Base-by-base conservation (phyloP, 352 stramenopile genomes). In the Globisporangium camurandrum region DNA sequence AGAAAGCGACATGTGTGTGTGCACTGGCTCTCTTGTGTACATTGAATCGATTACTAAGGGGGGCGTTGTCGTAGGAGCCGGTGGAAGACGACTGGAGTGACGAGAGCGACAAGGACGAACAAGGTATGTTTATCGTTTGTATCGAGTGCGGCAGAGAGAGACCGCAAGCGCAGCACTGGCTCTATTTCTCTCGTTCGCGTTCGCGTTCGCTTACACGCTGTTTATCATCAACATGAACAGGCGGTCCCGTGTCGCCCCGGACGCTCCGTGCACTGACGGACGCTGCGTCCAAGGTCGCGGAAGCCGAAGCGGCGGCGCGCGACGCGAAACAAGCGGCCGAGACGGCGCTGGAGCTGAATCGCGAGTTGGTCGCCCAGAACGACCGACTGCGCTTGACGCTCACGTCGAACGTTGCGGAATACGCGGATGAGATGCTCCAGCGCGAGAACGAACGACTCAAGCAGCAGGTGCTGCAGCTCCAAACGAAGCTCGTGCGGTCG, bases 71-170 rank as follows among this genome's bases (percentile, higher is more conserved):
- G 37, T 82, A 88, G 76, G 76, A 88, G 71, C 74, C 74, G 71
- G 74, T 88, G 61, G 74, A 88, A 69, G 71, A 88, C 63, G 76
- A 86, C 63, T 88, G 71, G 73, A 86, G 71, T 71, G 76, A 84
- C 33, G 71, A 75, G n/a, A 84, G 74, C 33, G 73, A 87, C 30
- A 84, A 80, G 57, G 68, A 81, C 31, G 65, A 66, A 24, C 58
- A 61, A 41, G 62, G 61, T 62, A 39, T n/a, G 33, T n/a, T n/a
- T n/a, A n/a, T n/a, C n/a, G n/a, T n/a, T n/a, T n/a, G n/a, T n/a
- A n/a, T n/a, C n/a, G n/a, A n/a, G n/a, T n/a, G n/a, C n/a, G n/a
- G n/a, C n/a, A n/a, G n/a, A n/a, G n/a, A n/a, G n/a, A n/a, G n/a
- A n/a, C n/a, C n/a, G n/a, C n/a, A n/a, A n/a, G n/a, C n/a, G n/a